Evolutionary conservation across 805 yeast genomes (phyloP), one percentile per base, ranked within the genome.

Genomic region (Teunomyces lycoperdinae): DNA sequence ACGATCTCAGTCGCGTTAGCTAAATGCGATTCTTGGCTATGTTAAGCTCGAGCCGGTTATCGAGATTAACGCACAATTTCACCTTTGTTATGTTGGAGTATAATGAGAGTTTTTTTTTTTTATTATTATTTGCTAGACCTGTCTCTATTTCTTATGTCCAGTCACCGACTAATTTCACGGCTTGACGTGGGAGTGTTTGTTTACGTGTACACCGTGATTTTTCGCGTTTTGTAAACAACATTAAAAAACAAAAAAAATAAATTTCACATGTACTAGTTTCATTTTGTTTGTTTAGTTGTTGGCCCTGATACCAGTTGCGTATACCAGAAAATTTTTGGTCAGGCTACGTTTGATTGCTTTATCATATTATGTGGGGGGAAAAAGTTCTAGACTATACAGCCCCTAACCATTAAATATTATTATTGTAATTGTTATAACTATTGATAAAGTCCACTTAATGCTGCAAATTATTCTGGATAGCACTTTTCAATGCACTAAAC

Each of bases 401-500:
- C 17, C 17, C 3, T 17, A 17, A 17, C 17, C 17, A 17, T 17
- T 2, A 2, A 17, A 17, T 17, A 17, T 17, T 17, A 17, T 17
- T 17, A 17, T 17, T 17, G 17, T 17, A 17, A 17, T 17, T 17
- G 3, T 17, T 17, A 17, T 17, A 17, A 17, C 17, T 17, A 17
- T 17, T 17, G 17, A 3, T 17, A 17, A 3, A 17, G 17, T 17
- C 17, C 11, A 2, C 14, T 11, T 46, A 44, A 32, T 50, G 44
- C 36, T 52, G 42, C 54, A 57, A 45, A 49, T 65, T 66, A 33
- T 63, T 60, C 46, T 57, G 57, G 44, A 71, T 71, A n/a, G 84
- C 83, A 44, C 77, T 78, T 59, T 78, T 83, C 54, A 88, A 70
- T 2, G 90, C 79, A 34, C 74, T 74, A 59, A 87, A 87, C 2